These are phyloP conservation scores for Candida stauntonica DNA, from an alignment of 805 yeast genomes.

Conservation along the genomic window DNA sequence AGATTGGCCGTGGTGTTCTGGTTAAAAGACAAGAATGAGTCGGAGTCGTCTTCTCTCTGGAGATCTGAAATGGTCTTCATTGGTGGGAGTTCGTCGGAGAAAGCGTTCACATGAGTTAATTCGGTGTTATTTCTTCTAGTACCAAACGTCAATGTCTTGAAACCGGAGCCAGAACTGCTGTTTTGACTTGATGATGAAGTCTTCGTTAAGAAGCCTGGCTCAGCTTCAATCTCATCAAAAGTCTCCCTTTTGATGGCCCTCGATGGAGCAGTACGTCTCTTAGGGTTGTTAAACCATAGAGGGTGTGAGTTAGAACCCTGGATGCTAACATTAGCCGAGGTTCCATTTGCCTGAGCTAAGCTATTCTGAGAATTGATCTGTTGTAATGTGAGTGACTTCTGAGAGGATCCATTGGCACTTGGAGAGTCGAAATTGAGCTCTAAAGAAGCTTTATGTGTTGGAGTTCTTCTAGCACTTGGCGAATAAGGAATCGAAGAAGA, in stretches of 20 bases:
- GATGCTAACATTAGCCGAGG: not conserved
- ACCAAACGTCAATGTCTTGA: constrained; percentile 36
- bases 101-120: constrained; percentile 27
- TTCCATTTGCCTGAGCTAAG: too few species aligned
- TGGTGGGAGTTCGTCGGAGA: constrained; percentile 40
- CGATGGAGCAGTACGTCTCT: constrained; percentile 45
- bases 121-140: constrained; percentile 28
- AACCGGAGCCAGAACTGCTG: constrained; percentile 25
- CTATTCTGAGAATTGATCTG: constrained; percentile 4
- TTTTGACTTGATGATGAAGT: constrained; percentile 10
- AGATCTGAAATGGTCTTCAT: constrained; percentile 36
- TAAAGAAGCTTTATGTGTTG: constrained; percentile 21
- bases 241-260: constrained; percentile 39
- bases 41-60: constrained; percentile 33
- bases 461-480: constrained; percentile 27
- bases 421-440: constrained; percentile 18
- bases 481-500: constrained; percentile 13
- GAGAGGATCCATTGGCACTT: constrained; percentile 5
- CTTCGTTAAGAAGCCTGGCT: constrained; percentile 23
- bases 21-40: constrained; percentile 20
- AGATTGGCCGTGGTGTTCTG: constrained; percentile 13
- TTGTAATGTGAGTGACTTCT: constrained; percentile 1
- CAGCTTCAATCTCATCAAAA: constrained; percentile 20
- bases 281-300: constrained; percentile 39
- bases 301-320: constrained; percentile 18